These are phyloP conservation scores for Rhynchospora tenuis DNA, from an alignment of 176 grass and related monocot genomes.

Conservation along the genomic window DNA sequence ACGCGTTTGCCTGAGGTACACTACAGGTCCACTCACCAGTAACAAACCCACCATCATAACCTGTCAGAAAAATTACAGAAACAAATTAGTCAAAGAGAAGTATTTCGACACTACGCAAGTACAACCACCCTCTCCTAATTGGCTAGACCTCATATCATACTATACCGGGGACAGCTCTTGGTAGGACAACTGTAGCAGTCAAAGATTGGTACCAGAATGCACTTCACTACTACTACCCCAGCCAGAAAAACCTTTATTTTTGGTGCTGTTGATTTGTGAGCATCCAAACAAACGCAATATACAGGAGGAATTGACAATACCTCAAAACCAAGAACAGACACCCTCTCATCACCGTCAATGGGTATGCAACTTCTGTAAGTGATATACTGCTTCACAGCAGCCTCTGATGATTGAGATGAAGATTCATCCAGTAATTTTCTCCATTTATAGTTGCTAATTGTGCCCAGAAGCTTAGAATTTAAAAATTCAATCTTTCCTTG, in stretches of 20 bases:
- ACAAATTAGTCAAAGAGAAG: not conserved
- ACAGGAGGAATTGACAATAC: conserved; percentile 37
- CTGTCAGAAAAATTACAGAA: conserved; percentile 25
- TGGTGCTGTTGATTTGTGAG: not conserved
- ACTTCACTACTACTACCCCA: not conserved
- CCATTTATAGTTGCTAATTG: conserved; percentile 21
- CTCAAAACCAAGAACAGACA: conserved; percentile 92
- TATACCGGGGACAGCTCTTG: not conserved
- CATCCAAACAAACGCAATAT: conserved; percentile 8
- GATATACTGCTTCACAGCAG: conserved; percentile 43
- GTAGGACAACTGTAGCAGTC: not conserved
- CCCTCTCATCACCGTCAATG: conserved; percentile 61
- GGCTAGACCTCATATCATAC: not conserved
- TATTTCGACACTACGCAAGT: not conserved
- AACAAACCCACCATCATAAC: conserved; percentile 74
- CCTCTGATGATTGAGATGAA: conserved; percentile 20
- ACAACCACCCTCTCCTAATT: not conserved
- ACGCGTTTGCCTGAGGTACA: conserved; percentile 57
- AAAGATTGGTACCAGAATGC: not conserved
- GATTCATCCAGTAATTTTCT: conserved; percentile 63
- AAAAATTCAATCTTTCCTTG: not conserved
- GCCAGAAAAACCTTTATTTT: not conserved
- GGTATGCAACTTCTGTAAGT: conserved; percentile 89
- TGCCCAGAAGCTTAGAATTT: conserved; percentile 10
- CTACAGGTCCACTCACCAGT: conserved; percentile 66